These are phyloP conservation scores for Hypoxylon sp. DNA, from an alignment of 2,329 filamentous ascomycete species.

Conservation along the genomic window DNA sequence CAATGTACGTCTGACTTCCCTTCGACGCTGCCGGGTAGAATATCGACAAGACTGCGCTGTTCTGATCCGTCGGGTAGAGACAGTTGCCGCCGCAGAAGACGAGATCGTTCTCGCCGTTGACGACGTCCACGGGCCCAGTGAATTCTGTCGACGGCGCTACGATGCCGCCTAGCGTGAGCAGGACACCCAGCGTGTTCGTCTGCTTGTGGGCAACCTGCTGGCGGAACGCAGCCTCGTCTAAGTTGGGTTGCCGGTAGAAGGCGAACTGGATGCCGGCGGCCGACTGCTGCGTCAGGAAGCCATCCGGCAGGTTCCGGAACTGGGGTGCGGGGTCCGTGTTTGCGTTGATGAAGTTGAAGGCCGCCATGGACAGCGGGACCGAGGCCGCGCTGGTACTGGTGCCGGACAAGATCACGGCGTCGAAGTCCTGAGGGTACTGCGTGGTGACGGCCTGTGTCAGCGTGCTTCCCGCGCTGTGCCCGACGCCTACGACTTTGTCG, in stretches of 20 bases:
- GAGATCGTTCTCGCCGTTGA: slow-evolving; percentile 44
- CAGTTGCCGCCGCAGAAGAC: slow-evolving; percentile 44
- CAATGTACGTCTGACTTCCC: slow-evolving; percentile 40
- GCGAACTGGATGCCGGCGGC: slow-evolving; percentile 39
- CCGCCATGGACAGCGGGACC: slow-evolving; percentile 29
- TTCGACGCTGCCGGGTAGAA: slow-evolving; percentile 39
- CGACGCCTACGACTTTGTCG: slow-evolving; percentile 53
- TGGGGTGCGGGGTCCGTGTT: slow-evolving; percentile 40
- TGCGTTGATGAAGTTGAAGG: slow-evolving; percentile 37
- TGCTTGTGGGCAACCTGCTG: slow-evolving; percentile 41
- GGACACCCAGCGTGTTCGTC: slow-evolving; percentile 40
- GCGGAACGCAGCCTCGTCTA: slow-evolving; percentile 33
- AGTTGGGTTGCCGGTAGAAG: slow-evolving; percentile 41
- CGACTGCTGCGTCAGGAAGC: slow-evolving; percentile 36
- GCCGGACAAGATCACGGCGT: slow-evolving; percentile 55
- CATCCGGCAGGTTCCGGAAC: slow-evolving; percentile 42
- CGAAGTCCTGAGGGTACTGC: slow-evolving; percentile 49
- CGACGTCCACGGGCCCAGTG: slow-evolving; percentile 40
- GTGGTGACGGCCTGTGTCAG: slow-evolving; percentile 51
- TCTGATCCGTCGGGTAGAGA: slow-evolving; percentile 40
- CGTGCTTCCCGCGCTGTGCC: slow-evolving; percentile 55
- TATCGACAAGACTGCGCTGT: slow-evolving; percentile 18
- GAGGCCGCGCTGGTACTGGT: slow-evolving; percentile 41
- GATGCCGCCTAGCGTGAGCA: slow-evolving; percentile 38
- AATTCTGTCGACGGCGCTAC: slow-evolving; percentile 38